phyloP scores from a whole-genome alignment of 257 asterid genomes.

The Solanum virginianum region DNA sequence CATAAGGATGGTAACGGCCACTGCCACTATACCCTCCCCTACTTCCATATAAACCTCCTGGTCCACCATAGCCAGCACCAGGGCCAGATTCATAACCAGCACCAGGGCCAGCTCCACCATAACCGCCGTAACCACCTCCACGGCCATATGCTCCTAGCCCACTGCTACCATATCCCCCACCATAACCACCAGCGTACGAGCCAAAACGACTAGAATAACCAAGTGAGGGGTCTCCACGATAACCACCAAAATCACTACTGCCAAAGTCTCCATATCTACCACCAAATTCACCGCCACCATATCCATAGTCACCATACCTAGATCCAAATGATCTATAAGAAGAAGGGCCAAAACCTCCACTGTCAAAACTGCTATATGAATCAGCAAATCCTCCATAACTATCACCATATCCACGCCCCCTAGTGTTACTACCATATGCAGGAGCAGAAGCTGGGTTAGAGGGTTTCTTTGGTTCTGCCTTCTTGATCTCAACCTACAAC shows the following conservation, averaged over 20 bases:
- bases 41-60: conserved; percentile 82
- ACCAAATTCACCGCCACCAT: conserved; percentile 65
- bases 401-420: conserved; percentile 80
- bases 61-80: conserved; percentile 58
- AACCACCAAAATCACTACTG: conserved; percentile 61
- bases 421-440: conserved; percentile 84
- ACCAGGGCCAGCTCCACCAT: conserved; percentile 48
- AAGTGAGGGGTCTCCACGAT: conserved; percentile 67
- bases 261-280: conserved; percentile 77
- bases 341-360: conserved; percentile 83
- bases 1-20: conserved; percentile 89
- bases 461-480: conserved; percentile 99
- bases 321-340: conserved; percentile 85
- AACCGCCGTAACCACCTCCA: conserved; percentile 45
- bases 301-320: conserved; percentile 78
- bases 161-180: conserved; percentile 60
- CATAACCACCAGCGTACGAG: conserved; percentile 62
- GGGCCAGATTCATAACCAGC: conserved; percentile 78
- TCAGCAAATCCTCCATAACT: conserved; percentile 61
- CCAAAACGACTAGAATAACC: conserved; percentile 72
- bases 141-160: conserved; percentile 79
- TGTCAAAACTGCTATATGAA: conserved; percentile 58
- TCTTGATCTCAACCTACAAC: conserved; percentile 99
- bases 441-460: conserved; percentile 81
- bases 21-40: conserved; percentile 92